Base-by-base conservation (phyloP, 768 basidiomycete genomes). In the Hygrophorus russula region DNA sequence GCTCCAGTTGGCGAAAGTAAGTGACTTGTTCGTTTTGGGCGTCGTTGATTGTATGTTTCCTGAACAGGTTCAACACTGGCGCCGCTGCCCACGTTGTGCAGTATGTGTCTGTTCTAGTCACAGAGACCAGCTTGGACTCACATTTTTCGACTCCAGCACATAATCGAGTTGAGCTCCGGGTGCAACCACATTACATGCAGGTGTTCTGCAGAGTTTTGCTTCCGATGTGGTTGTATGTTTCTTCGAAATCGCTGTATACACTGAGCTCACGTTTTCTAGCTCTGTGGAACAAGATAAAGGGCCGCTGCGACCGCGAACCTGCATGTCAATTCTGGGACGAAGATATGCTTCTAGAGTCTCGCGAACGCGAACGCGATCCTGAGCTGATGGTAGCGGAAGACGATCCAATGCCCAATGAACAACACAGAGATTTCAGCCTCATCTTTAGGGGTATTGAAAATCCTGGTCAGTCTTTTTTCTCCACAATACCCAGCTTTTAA, bases 111-210 rank as follows among this genome's bases (percentile, higher is more conserved):
- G 5, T 12, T 4, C 12, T 19, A 36, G 1, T 7, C 18, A 19
- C 36, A 12, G n/a, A 41, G 13, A 5, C 17, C 31, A 13, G 9
- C 2, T 17, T 39, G 28, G 17, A 19, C 30, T 14, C 8, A 27
- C 12, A 2, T 34, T 47, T 13, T 36, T 20, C 27, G 18, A 9
- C 5, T 30, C 11, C 31, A 58, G 57, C 53, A 52, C 5, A 56
- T 58, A 24, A 53, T 58, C 12, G 57, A 59, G 34, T 54, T 51
- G 31, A 36, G 48, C 28, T 55, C 46, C 37, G 67, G 66, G 0
- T 67, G 65, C 47, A 64, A 64, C 51, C 66, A 69, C 47, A 65
- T 67, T 53, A 65, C 60, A 2, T 69, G 66, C 51, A 48, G 59
- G 32, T 67, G 66, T 52, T 58, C 61, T 12, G 59, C 60, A 18